phyloP scores from a whole-genome alignment of 2,329 filamentous ascomycete species.

The Hypoxylon sp. region DNA sequence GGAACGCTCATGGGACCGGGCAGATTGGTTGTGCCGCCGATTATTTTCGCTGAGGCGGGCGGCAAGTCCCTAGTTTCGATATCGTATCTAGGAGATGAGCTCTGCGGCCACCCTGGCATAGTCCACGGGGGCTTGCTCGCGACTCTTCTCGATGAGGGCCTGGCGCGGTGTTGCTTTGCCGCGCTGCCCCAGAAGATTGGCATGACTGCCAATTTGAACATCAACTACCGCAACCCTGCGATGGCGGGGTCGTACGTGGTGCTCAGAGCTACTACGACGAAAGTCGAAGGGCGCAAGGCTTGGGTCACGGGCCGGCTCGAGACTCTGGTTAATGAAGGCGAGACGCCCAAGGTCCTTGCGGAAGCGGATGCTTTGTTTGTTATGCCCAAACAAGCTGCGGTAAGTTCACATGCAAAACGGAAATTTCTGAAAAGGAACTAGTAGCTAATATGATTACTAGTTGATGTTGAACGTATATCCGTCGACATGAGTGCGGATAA shows the following conservation, averaged over 20 bases:
- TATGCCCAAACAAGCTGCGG: slow-evolving; percentile 85
- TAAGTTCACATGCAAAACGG: slow-evolving; percentile 61
- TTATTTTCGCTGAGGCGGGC: slow-evolving; percentile 79
- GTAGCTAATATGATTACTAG: slow-evolving; percentile 43
- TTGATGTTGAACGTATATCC: slow-evolving; percentile 58
- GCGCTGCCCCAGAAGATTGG: slow-evolving; percentile 88
- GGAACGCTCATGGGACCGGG: slow-evolving; percentile 82
- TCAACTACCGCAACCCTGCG: slow-evolving; percentile 87
- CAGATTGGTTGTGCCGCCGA: slow-evolving; percentile 84
- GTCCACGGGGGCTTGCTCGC: slow-evolving; percentile 92
- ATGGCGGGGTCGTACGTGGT: slow-evolving; percentile 83
- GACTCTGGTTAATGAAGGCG: slow-evolving; percentile 75
- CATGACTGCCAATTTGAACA: slow-evolving; percentile 87
- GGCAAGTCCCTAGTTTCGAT: slow-evolving; percentile 80
- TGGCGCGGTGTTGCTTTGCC: slow-evolving; percentile 89
- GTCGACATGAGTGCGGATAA: slow-evolving; percentile 46
- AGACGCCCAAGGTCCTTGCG: slow-evolving; percentile 77
- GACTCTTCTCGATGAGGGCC: slow-evolving; percentile 91
- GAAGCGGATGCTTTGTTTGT: slow-evolving; percentile 91
- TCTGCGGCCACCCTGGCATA: slow-evolving; percentile 92
- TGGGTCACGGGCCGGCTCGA: slow-evolving; percentile 93
- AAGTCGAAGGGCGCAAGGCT: slow-evolving; percentile 92
- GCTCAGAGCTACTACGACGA: slow-evolving; percentile 82
- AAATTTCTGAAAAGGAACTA: neutral
- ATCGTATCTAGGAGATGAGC: slow-evolving; percentile 80